Base-by-base conservation (phyloP, 306 rosid genomes). In the Ormosia emarginata region DNA sequence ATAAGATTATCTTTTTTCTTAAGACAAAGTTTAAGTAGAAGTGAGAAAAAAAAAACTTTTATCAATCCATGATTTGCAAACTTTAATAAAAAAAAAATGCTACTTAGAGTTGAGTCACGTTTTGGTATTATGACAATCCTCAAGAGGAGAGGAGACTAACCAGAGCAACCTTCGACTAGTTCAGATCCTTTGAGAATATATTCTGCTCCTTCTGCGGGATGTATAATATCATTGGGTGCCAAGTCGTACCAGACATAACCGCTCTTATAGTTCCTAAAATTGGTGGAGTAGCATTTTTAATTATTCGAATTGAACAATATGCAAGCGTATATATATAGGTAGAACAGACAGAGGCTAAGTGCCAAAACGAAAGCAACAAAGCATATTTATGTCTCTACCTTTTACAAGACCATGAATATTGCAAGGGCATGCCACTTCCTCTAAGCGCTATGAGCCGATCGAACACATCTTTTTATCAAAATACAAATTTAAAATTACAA, bases 351-450 rank as follows among this genome's bases (percentile, higher is more conserved):
- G 15, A 50, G 63, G 36, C n/a, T n/a, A 7, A 33, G 14, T 13
- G 69, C 69, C 39, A 30, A 30, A 53, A 7, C 7, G 8, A 52
- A 13, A 14, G 10, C 8, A 17, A 4, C 8, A 8, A 41, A 41
- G 46, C 50, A 12, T 12, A 47, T 47, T 11, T 32, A 12, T n/a
- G n/a, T 53, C 29, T 53, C 29, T 53, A 92, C 98, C 97, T 89
- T 85, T 93, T 95, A 79, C 98, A 91, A 24, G 98, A 95, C 98
- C 98, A 95, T 61, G 97, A 91, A 77, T 91, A 95, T 8, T 90
- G 90, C 5, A 89, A 74, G 3, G 97, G 98, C 97, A 95, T 93
- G 82, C 91, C 95, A 74, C 84, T 93, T 18, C 98, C 98, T 78
- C 98, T 85, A 0, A 95, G 91, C 2, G 85, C 84, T 13, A 90